Evolutionary conservation across 345 rosid genomes (phyloP), one percentile per base, ranked within the genome.

Genomic region (Pistacia vera): DNA sequence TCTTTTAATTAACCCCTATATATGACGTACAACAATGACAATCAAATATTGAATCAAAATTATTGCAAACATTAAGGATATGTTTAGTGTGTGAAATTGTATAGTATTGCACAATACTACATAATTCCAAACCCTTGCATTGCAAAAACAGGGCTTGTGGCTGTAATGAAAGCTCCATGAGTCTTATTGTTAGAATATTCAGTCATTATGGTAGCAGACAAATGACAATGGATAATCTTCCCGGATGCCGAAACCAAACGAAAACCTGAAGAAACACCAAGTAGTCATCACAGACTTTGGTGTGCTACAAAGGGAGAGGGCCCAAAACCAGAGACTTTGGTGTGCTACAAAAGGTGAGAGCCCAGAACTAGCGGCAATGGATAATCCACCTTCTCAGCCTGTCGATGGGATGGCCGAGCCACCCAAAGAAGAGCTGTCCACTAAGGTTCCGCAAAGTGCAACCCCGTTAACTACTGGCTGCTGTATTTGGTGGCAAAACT

Each of bases 381-480:
- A 79, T 10, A 68, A 73, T 7, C 64, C 73, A 68, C 10, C 78
- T 22, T 3, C 78, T 75, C 10, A 79, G 0, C 5, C 65, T 79
- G 38, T 79, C 75, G 20, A 75, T 70, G 9, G 11, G 20, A 75
- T 70, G 9, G 11, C 11, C 33, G 33, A 74, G 78, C 78, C 81
- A 68, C 33, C 81, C 71, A 17, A 79, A 74, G 56, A 68, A 62
- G 13, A 79, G 60, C 9, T 74, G 78, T 3, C 82, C 78, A 3
- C 76, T 20, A 71, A 76, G 20, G 83, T 82, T 11, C 87, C 89
- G 46, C 85, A 84, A 54, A 79, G 84, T 17, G 90, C 87, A 11
- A 86, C 86, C 0, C 87, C 87, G 28, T 86, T 86, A 11, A 82
- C 87, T 0, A 86, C 86, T 38, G 4, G 87, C 83, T 7, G 87